These are phyloP conservation scores for Vitis cinerea DNA, from an alignment of 164 flowering plant species.

Conservation along the genomic window DNA sequence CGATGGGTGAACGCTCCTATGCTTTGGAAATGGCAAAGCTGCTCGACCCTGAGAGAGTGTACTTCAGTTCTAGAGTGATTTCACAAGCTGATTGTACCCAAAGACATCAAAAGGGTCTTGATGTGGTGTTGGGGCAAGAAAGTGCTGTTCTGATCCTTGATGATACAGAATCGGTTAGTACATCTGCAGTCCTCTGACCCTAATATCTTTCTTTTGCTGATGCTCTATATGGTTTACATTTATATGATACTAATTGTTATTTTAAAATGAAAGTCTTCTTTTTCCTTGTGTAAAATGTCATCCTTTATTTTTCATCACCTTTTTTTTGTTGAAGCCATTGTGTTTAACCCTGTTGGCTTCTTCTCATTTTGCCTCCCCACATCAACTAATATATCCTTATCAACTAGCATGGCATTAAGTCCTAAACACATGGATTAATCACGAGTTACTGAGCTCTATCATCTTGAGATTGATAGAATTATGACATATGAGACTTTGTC, in stretches of 20 bases:
- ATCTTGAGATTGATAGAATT: too few species aligned
- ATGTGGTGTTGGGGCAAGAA: slow-evolving; percentile 77
- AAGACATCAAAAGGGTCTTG: slow-evolving; percentile 76
- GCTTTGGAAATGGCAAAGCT: slow-evolving; percentile 75
- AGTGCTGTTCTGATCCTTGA: slow-evolving; percentile 80
- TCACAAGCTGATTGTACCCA: slow-evolving; percentile 77
- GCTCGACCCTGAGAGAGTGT: slow-evolving; percentile 64
- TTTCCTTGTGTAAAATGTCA: neutral
- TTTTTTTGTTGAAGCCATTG: neutral
- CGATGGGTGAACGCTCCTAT: slow-evolving; percentile 79
- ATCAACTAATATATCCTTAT: too few species aligned
- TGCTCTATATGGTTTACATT: too few species aligned
- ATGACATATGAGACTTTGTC: too few species aligned
- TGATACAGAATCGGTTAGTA: slow-evolving; percentile 77
- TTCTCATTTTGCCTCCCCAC: too few species aligned
- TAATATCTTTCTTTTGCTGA: neutral
- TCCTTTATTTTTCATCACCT: neutral
- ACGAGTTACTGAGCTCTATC: too few species aligned
- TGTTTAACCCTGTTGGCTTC: neutral
- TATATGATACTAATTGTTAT: neutral
- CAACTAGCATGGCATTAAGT: too few species aligned
- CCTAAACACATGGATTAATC: too few species aligned
- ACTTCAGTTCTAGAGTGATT: slow-evolving; percentile 62
- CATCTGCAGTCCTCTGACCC: neutral
- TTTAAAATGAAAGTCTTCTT: too few species aligned